Evolutionary conservation across 1,284 basidiomycete species (phyloP).

Genomic region (Leccinum griseonigrum): DNA sequence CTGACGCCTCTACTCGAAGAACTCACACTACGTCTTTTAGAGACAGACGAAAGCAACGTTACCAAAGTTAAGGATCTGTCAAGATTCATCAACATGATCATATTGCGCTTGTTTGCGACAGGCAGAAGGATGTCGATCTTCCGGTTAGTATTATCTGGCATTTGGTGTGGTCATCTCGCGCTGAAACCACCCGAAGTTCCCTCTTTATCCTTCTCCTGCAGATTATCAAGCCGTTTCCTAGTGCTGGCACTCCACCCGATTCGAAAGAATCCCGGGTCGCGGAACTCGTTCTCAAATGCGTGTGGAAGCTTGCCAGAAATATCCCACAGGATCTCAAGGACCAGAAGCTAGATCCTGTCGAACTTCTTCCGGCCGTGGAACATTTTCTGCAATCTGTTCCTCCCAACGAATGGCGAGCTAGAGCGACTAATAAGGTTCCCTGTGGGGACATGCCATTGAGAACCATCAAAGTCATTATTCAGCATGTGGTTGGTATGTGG

Average conservation of each 20-base stretch:
- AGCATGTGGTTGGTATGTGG: slow-evolving; percentile 87
- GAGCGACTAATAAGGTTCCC: slow-evolving; percentile 87
- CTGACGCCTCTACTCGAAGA: slow-evolving; percentile 82
- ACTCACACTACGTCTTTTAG: slow-evolving; percentile 83
- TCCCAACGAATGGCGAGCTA: slow-evolving; percentile 93
- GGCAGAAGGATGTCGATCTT: slow-evolving; percentile 91
- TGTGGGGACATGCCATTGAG: slow-evolving; percentile 96
- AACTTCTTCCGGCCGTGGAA: slow-evolving; percentile 92
- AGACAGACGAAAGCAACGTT: slow-evolving; percentile 82
- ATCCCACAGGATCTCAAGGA: slow-evolving; percentile 90
- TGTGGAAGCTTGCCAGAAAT: slow-evolving; percentile 97
- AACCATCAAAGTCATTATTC: slow-evolving; percentile 97
- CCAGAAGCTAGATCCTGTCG: slow-evolving; percentile 78
- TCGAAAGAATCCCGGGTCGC: slow-evolving; percentile 89
- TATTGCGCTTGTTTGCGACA: slow-evolving; percentile 90
- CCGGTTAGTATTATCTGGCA: slow-evolving; percentile 52
- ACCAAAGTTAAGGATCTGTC: slow-evolving; percentile 85
- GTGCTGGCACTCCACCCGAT: slow-evolving; percentile 61
- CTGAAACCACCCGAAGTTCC: slow-evolving; percentile 42
- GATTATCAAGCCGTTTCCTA: slow-evolving; percentile 85
- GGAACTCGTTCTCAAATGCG: slow-evolving; percentile 95
- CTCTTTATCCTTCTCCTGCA: slow-evolving; percentile 84
- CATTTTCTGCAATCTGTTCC: slow-evolving; percentile 92
- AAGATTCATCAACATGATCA: slow-evolving; percentile 97
- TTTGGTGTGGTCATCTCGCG: slow-evolving; percentile 1